Evolutionary conservation across 2,329 filamentous ascomycete genomes (phyloP), one percentile per base, ranked within the genome.

Genomic region (Grosmannia huntii): DNA sequence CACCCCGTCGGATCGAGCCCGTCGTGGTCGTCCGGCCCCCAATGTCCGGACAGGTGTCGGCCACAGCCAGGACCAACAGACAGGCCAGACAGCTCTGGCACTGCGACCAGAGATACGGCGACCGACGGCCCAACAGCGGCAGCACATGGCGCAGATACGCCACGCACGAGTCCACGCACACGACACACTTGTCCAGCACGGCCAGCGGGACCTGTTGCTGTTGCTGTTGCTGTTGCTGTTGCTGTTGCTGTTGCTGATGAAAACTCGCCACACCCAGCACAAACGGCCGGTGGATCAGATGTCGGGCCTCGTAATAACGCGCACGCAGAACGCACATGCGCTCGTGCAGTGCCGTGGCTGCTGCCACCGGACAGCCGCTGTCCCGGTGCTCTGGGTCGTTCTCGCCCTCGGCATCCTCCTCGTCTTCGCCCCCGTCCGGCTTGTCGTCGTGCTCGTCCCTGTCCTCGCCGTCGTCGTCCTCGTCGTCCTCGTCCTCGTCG

Each of bases 221-320:
- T 19, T 50, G 44, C 31, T 49, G 16, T 46, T 54, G 46, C 7
- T 31, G 19, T 21, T 57, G 56, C 36, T 53, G 57, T 44, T 56
- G 49, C 23, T 44, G 44, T n/a, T 49, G 12, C 33, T 53, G 46
- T n/a, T n/a, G n/a, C 6, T 31, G 21, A 16, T 56, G 57, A 27
- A 46, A 57, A 38, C 54, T 27, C 10, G 67, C 65, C 7, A 66
- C 62, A 33, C 63, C 64, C 12, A 71, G 63, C 3, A 72, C 62
- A 61, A 86, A 83, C 1, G 84, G 85, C 31, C 85, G 77, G 65
- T 87, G 78, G 60, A 87, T 86, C 64, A 89, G 81, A 63, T 89
- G 87, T 23, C 77, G 76, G 1, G 83, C 85, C 58, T 84, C 85
- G 64, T 86, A 89, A 66, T 88, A 89, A 65, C 89, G 87, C 5